A percentile compares a stretch with the other conserved stretches of the same genome.
Conservation (phyloP, 768 basidiomycete genomes). For the Multifurca ochricompacta region DNA sequence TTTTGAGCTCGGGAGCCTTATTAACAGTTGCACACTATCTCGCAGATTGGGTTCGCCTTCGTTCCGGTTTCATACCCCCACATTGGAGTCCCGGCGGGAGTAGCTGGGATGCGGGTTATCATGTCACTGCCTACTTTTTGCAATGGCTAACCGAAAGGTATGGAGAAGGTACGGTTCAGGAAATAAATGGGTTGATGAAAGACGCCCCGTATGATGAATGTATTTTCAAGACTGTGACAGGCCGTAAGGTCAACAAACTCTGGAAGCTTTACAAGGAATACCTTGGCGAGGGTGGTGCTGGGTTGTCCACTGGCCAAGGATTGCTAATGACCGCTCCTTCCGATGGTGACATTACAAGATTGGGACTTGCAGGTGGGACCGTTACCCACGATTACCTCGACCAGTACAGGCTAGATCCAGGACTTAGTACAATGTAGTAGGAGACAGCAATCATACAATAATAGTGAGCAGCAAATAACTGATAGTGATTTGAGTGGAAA, state of each 20-base stretch:
- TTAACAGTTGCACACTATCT: background rate
- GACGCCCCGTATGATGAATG: conserved; percentile 40
- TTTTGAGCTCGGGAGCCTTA: background rate
- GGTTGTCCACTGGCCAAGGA: background rate
- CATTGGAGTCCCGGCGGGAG: conserved; percentile 54
- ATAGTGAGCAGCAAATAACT: background rate
- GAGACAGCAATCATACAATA: conserved; percentile 1
- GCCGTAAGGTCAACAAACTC: conserved; percentile 43
- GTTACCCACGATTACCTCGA: conserved; percentile 1
- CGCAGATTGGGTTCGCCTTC: conserved; percentile 64
- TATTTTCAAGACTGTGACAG: conserved; percentile 48
- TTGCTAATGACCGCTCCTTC: background rate
- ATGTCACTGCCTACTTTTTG: conserved; percentile 66
- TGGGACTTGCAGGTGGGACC: too few species aligned
- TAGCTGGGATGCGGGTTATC: conserved; percentile 72
- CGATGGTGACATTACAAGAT: background rate
- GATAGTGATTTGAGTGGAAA: background rate
- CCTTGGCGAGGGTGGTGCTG: conserved; percentile 24
- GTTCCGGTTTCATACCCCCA: conserved; percentile 50
- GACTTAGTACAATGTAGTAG: conserved; percentile 8
- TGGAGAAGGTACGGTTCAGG: conserved; percentile 45
- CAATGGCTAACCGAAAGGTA: conserved; percentile 53
- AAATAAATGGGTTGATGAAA: conserved; percentile 50
- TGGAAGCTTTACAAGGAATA: conserved; percentile 50
- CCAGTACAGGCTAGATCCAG: conserved; percentile 11